Conservation (phyloP, 352 stramenopile species). For the Phytophthora tubulina region DNA sequence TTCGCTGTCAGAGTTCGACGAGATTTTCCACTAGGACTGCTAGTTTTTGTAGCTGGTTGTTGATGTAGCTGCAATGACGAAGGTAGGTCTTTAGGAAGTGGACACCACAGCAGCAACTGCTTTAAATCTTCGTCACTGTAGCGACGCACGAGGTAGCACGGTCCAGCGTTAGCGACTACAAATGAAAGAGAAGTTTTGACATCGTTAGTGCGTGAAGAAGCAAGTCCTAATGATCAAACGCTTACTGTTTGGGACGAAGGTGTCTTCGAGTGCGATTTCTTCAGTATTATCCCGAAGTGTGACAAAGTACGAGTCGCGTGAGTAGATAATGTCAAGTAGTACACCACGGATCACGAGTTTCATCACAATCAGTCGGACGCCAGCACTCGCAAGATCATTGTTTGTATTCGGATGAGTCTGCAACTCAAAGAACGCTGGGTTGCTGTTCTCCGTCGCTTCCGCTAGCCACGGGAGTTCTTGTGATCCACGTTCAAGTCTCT, state of each 20-base stretch:
- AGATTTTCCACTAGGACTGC: constrained; percentile 7
- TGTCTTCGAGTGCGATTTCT: constrained; percentile 70
- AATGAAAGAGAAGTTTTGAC: not conserved
- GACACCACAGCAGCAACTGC: constrained; percentile 70
- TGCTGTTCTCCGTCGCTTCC: constrained; percentile 34
- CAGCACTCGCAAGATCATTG: constrained; percentile 41
- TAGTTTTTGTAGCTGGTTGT: not conserved
- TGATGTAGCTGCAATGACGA: constrained; percentile 25
- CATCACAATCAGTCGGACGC: constrained; percentile 69
- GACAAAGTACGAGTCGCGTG: constrained; percentile 69
- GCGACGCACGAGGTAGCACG: constrained; percentile 63
- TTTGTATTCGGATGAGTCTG: constrained; percentile 64
- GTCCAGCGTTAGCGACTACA: constrained; percentile 57
- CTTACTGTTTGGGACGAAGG: constrained; percentile 65
- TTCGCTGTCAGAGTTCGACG: constrained; percentile 50
- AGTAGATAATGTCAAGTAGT: constrained; percentile 70
- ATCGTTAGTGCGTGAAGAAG: no score
- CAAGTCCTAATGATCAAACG: no score
- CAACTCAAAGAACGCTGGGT: constrained; percentile 72
- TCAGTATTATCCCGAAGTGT: constrained; percentile 62
- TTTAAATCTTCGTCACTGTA: constrained; percentile 76
- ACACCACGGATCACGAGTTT: constrained; percentile 75
- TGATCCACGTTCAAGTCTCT: constrained; percentile 55
- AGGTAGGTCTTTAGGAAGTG: constrained; percentile 38
- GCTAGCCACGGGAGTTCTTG: constrained; percentile 66